Base-by-base conservation (phyloP, 805 yeast species). In the Blastobotrys chiropterorum region DNA sequence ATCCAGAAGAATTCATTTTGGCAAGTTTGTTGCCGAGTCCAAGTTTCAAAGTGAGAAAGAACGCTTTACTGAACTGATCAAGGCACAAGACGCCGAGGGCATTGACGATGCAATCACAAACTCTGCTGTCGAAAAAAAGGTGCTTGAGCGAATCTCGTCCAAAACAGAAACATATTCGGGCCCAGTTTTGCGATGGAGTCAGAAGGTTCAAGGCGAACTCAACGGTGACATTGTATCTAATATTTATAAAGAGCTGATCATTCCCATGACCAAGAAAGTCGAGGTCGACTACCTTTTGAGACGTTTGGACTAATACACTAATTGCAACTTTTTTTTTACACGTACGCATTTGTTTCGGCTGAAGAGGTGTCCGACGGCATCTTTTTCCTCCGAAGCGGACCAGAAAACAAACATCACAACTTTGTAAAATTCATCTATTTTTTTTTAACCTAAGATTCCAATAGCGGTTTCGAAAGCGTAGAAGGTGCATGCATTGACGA, bases 401-500 rank as follows among this genome's bases (percentile, higher is more conserved):
- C 62, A 8, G 62, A 59, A 34, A 59, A 59, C 46, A 58, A 59
- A 30, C 62, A 59, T 41, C 60, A 59, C n/a, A n/a, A n/a, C 16
- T n/a, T 42, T 17, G 7, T 42, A 17, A 7, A 7, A 14, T 38
- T 26, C 11, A 6, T 26, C 8, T 26, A 6, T 26, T 26, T 39
- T 6, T 42, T 2, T 38, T 47, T 57, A 65, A 17, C 66, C 69
- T 48, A 68, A 53, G 16, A 55, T 51, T 44, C 69, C 49, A 17
- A 90, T 85, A 3, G 96, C 86, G 48, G 85, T 70, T 69, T 94
- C 99, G 67, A 94, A 94, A 1, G 95, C 90, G 44, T 89, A 85
- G 71, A 94, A 94, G 0, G 99, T 95, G 30, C 95, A 96, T 42
- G 96, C 99, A 66, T 94, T 95, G 2, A 95, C 99, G 0, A 99